Evolutionary conservation across 345 rosid species (phyloP), one percentile per base, ranked within the genome.

Genomic region (Theobroma cacao): DNA sequence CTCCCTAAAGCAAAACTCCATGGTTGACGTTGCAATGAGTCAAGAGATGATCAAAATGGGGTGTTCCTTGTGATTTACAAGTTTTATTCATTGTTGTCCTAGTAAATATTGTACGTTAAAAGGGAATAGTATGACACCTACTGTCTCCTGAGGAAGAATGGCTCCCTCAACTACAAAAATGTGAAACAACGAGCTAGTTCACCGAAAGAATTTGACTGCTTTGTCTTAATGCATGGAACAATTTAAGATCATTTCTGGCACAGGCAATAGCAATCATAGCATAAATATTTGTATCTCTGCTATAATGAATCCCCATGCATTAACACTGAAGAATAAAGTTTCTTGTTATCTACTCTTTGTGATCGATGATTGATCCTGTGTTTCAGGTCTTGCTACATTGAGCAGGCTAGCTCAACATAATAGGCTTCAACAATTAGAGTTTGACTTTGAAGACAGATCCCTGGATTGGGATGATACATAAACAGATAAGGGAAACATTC

Each of bases 321-420:
- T n/a, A 53, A 17, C 4, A 55, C 14, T 55, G 63, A 55, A 52
- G 47, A 30, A 48, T 26, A 3, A n/a, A 72, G 56, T 68, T 45
- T 60, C 1, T 7, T 50, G 43, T 24, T 18, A n/a, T 5, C 47
- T 12, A 14, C 14, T 48, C 41, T 61, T 77, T 55, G 36, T 66
- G 64, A 66, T 38, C 7, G 12, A 14, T 31, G 8, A 20, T 40
- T 52, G 78, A 48, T 80, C 62, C 41, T 33, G 47, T 75, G 43
- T 77, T 80, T 48, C 85, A 89, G 96, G 92, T 80, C 85, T 89
- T 3, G 87, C 89, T 17, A 68, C 75, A 62, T 89, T 89, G 89
- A 77, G 92, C 82, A 85, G 87, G 79, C 47, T 89, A 83, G 82
- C 85, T 18, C 82, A 81, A 17, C 82, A 80, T 13, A 78, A 73